Base-by-base conservation (phyloP, 73 alveolate species). In the Symbiodinium pilosum region DNA sequence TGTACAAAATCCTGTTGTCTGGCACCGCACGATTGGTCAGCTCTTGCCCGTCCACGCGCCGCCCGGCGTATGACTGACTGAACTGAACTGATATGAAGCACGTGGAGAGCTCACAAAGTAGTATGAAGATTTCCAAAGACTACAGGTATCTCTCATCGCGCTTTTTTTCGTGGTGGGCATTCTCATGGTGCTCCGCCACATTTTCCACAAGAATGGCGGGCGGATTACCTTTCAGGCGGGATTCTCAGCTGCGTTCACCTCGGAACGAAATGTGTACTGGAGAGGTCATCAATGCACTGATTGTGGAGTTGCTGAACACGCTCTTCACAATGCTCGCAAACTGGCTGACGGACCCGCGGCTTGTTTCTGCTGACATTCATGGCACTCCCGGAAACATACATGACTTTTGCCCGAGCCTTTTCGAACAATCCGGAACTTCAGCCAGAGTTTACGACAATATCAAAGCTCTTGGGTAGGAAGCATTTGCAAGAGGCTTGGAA, bases 171-270 rank as follows among this genome's bases (percentile, higher is more conserved):
- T 84, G 54, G 97, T 91, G 51, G 56, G 87, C 64, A 38, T 91
- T 24, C 41, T 91, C 73, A 91, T 91, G 97, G 97, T 91, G 9
- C 77, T 91, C 30, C 97, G 97, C 64, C 97, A 91, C 41, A 68
- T 41, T 34, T 91, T 91, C 54, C 97, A 91, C 97, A 91, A 91
- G 97, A 28, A 91, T 51, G 89, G 89, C 7, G 97, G 97, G 26
- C 97, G 97, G 36, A 69, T 91, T 40, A 42, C 97, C n/a, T 91
- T 91, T 88, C 97, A 91, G 97, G 97, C 77, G 11, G 38, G 87
- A 28, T 2, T 3, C 14, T 43, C 59, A 47, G 59, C 30, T 4
- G 20, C 26, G 11, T 32, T 34, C 26, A 40, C 18, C 36, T 26
- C 9, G 30, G 30, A 51, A 8, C 43, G 34, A 3, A 38, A 30